A percentile compares a stretch with the other conserved stretches of the same genome.
Evolutionary conservation across 768 basidiomycete genomes (phyloP).

Genomic region (Cytidiella melzeri): DNA sequence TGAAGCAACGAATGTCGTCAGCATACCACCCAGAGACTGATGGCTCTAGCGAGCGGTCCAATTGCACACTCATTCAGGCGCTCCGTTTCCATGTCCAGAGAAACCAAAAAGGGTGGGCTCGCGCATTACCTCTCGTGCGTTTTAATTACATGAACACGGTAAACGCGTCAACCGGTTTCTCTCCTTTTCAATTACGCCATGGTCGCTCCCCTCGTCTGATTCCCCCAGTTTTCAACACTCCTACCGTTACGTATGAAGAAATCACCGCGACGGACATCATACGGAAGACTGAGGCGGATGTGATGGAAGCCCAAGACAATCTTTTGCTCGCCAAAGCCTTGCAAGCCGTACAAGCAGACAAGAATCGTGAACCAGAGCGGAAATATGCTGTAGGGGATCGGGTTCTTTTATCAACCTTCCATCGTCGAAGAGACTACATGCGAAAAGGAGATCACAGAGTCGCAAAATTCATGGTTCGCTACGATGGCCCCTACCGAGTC

Average conservation of each 20-base stretch:
- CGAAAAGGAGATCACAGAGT: slow-evolving; percentile 19
- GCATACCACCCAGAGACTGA: no score
- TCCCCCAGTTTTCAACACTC: slow-evolving; percentile 15
- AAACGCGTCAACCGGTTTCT: slow-evolving; percentile 17
- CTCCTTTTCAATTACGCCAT: no score
- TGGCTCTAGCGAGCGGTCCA: slow-evolving; percentile 23
- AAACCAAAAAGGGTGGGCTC: no score
- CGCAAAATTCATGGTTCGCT: no score
- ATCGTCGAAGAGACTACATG: slow-evolving; percentile 23
- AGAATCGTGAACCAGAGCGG: slow-evolving; percentile 16
- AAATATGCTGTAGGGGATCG: slow-evolving; percentile 26
- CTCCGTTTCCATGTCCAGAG: slow-evolving; percentile 12
- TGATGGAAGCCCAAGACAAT: no score
- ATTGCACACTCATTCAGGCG: slow-evolving; percentile 17
- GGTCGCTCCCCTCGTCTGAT: slow-evolving; percentile 13
- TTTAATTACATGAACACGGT: no score
- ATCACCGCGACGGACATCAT: slow-evolving; percentile 1
- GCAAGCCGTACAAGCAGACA: slow-evolving; percentile 25
- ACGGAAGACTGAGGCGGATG: slow-evolving; percentile 11
- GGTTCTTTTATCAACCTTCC: slow-evolving; percentile 30
- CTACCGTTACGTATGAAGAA: neutral
- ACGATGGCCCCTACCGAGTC: slow-evolving; percentile 23
- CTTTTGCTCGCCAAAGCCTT: slow-evolving; percentile 25
- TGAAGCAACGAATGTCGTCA: slow-evolving; percentile 25
- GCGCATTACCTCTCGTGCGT: no score